Base-by-base conservation (phyloP, 1,284 basidiomycete genomes). In the Laetiporus sulphureus region DNA sequence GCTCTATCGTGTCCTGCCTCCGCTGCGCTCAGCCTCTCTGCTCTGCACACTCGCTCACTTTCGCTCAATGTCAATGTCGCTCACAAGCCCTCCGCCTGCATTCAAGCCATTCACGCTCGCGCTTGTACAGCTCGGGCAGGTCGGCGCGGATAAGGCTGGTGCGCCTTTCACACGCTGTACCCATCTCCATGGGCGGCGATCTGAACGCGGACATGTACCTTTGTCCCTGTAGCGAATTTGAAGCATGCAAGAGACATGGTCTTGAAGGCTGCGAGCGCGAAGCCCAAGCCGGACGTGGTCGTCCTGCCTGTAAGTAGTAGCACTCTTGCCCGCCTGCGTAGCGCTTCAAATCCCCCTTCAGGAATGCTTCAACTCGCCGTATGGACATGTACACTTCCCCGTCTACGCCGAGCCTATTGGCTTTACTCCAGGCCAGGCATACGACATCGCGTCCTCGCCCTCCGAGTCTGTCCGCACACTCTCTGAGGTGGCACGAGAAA, bases 321-420 rank as follows among this genome's bases (percentile, higher is more conserved):
- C 25, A 19, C 22, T 12, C 32, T 7, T 6, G 12, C 18, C 18
- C 6, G 20, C 22, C 6, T 23, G 8, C 13, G 24, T 27, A n/a
- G 27, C 16, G 15, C 13, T 5, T 13, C 18, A 23, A 4, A 12
- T 44, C 29, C 13, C 18, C 19, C 2, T 29, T 18, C 54, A 94
- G 82, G 95, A 99, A 75, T 92, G 92, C 68, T 99, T 99, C 73
- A 99, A 99, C 64, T 94, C 91, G 11, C 93, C 94, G 0, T 99
- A 99, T 57, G 94, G 94, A 0, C 83, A 90, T 48, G 71, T 74
- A 4, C 78, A 87, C 57, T 95, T 96, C 59, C 83, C 88, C 0
- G 71, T 80, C 20, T 90, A 94, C 55, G 87, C 90, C 1, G 93
- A 97, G 65, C 72, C 67, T 2, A 88, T 97, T 38, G 79, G 70